Evolutionary conservation across 2,329 filamentous ascomycete genomes (phyloP), one percentile per base, ranked within the genome.

Genomic region (Claviceps spartinae): DNA sequence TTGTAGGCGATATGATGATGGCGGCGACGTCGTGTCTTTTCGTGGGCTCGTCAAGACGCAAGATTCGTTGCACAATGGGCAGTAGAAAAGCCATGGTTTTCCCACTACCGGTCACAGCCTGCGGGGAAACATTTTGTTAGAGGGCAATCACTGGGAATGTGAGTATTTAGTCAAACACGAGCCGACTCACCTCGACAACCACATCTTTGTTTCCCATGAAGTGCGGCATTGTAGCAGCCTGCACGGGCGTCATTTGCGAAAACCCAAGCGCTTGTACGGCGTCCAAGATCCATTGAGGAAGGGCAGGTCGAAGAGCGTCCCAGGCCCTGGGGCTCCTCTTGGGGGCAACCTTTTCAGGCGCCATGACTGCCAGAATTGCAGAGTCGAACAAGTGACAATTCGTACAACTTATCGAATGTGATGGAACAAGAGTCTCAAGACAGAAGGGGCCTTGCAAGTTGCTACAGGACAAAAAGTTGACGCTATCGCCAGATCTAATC

Each of bases 141-240:
- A 13, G 42, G 9, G 30, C 50, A 14, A 50, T 48, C 11, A 7
- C 14, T 20, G n/a, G 5, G 20, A 4, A n/a, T 5, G 36, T 4
- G 1, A 6, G 38, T 38, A 3, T 2, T 7, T 3, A 9, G 24
- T 5, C 24, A 44, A 44, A 16, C 7, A 24, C 4, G 14, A 44
- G 13, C 2, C 1, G 26, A 51, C 64, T 47, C 64, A 81, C 81
- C 72, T 95, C 88, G 5, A 95, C 89, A 1, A 95, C 89, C 4
- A 95, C 87, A 67, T 95, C 89, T 63, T 94, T 95, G 65, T 95
- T 86, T 49, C 82, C 83, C 69, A 90, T 83, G 64, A 95, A 93
- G 49, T 95, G 78, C 13, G 89, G 88, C 58, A 96, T 85, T 4
- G 88, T 85, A 54, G 88, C 91, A 45, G 90, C 88, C 70, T 97